Percentiles rank a stretch among this genome's conserved stretches.
phyloP scores from a whole-genome alignment of 345 rosid genomes.

The Eucalyptus erythrocorys region DNA sequence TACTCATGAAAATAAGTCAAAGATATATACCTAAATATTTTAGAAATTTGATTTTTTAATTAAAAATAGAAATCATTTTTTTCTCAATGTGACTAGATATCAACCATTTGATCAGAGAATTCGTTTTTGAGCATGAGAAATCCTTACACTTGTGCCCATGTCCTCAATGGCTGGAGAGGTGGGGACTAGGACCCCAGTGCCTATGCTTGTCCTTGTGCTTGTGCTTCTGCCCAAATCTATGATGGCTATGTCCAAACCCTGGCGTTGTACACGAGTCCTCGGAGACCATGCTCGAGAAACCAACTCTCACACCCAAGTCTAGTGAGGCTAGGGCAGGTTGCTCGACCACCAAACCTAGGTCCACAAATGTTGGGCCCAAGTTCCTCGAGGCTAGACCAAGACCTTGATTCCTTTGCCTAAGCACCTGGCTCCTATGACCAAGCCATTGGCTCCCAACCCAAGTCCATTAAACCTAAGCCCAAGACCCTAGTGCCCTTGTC shows the following conservation, averaged over 20 bases:
- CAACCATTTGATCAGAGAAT: accelerated
- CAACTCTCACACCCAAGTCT: accelerated
- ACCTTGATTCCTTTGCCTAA: accelerated
- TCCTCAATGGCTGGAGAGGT: background rate
- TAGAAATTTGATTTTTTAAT: too few relatives aligned
- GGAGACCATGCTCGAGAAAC: too few relatives aligned
- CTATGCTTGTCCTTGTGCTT: background rate
- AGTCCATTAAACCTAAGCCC: too few relatives aligned
- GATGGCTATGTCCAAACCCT: accelerated
- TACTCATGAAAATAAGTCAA: too few relatives aligned
- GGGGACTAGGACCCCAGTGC: background rate
- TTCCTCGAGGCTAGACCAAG: too few relatives aligned
- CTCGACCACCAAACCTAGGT: too few relatives aligned
- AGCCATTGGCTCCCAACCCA: too few relatives aligned
- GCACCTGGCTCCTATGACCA: too few relatives aligned
- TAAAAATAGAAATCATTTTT: too few relatives aligned
- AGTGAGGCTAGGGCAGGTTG: too few relatives aligned
- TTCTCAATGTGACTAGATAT: background rate
- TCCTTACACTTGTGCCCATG: background rate
- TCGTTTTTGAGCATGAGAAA: accelerated
- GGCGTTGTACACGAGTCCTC: accelerated
- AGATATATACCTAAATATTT: background rate
- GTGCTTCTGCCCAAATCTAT: background rate
- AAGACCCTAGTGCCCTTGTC: too few relatives aligned
- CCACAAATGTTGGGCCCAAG: too few relatives aligned